Base-by-base conservation (phyloP, 768 basidiomycete species). In the Pilatotrama ljubarskyi region DNA sequence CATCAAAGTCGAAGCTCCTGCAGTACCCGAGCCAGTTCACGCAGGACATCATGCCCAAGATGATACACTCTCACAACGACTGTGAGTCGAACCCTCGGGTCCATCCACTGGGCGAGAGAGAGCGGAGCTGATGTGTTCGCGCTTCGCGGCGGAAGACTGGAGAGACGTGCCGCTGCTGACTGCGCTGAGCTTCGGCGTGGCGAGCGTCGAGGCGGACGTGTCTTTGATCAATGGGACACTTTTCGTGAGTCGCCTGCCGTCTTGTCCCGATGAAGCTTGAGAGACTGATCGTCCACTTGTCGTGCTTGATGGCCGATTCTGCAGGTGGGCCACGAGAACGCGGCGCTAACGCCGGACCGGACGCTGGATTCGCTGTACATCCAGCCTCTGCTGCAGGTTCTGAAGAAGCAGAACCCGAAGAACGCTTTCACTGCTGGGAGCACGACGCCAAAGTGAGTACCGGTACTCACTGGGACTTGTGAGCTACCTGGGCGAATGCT, bases 51-150 rank as follows among this genome's bases (percentile, higher is more conserved):
- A 72, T 81, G 26, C 80, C 80, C 0, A 80, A 79, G 64, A 53
- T 60, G 5, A 80, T 83, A n/a, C 81, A 83, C 65, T 82, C 82
- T 0, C 81, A 84, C 64, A 83, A 84, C 62, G 81, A 83, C 57
- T 83, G 82, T 82, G 59, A 62, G 74, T 66, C 7, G 29, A 36
- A 43, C 24, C 24, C 8, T 20, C 24, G n/a, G n/a, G n/a, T n/a
- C n/a, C n/a, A n/a, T 14, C 20, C 5, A 15, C 11, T 35, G 24
- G 24, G 2, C 29, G 13, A 6, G 3, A 13, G 11, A 35, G 18
- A 11, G 37, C 5, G 15, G 10, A 6, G 9, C 17, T 47, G 3
- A 32, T 10, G 24, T 17, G 48, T n/a, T 5, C 38, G 38, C 14
- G 36, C 7, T 18, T 17, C 8, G 18, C 32, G 13, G n/a, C 20